phyloP scores from a whole-genome alignment of 1,284 basidiomycete species.

The Xerocomus cyaneibrunnescens region DNA sequence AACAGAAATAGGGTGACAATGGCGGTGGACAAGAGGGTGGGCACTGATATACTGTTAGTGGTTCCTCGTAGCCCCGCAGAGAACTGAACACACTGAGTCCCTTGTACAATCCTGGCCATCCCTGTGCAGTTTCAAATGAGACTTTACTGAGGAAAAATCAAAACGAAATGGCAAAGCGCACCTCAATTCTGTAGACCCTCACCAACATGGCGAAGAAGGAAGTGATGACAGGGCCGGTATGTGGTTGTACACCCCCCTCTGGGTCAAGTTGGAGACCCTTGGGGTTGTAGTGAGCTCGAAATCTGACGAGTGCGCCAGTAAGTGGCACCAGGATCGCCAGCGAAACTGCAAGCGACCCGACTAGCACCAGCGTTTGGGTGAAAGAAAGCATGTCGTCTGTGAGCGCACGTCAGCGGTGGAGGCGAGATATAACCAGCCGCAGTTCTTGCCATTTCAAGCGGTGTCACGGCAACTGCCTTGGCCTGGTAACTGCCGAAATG shows the following conservation, averaged over 20 bases:
- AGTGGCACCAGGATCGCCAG: constrained; percentile 62
- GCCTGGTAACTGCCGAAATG: constrained; percentile 26
- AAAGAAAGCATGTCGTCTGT: constrained; percentile 39
- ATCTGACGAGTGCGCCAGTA: constrained; percentile 66
- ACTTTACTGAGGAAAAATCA: neutral
- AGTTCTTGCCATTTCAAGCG: constrained; percentile 11
- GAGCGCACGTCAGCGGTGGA: neutral
- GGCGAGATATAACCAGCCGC: neutral
- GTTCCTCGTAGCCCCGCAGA: neutral
- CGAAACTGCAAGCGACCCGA: constrained; percentile 49
- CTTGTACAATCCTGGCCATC: constrained; percentile 81
- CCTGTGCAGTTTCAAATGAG: constrained; percentile 40
- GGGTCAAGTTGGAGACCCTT: constrained; percentile 81
- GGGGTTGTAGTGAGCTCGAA: constrained; percentile 79
- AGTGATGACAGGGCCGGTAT: constrained; percentile 69
- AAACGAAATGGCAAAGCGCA: constrained; percentile 28
- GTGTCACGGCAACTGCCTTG: constrained; percentile 33
- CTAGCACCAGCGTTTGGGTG: constrained; percentile 44
- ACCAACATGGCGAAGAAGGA: constrained; percentile 66
- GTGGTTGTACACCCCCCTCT: constrained; percentile 71
- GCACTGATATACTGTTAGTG: constrained; percentile 51
- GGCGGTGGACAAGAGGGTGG: constrained; percentile 63
- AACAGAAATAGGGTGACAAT: constrained; percentile 58
- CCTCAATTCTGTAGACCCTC: constrained; percentile 78
- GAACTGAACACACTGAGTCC: constrained; percentile 62